Percentiles rank a stretch among this genome's conserved stretches.
Conservation (phyloP, 129 eudicot genomes). For the Centella asiatica region DNA sequence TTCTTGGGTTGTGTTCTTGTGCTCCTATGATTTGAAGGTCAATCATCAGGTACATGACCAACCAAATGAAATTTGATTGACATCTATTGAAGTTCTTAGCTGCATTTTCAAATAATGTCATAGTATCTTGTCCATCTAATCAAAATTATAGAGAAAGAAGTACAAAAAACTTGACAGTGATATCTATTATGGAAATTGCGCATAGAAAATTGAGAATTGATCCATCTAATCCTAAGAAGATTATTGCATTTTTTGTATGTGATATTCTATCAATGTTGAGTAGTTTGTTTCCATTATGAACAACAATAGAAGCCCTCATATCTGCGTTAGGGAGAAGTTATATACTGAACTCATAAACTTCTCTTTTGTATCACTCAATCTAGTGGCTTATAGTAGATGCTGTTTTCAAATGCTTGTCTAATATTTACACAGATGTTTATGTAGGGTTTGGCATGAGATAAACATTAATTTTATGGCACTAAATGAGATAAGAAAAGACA, state of each 20-base stretch:
- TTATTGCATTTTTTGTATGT: no score
- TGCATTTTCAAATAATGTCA: neutral
- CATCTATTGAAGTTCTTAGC: neutral
- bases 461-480: neutral
- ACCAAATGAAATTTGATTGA: neutral
- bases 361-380: no score
- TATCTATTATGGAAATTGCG: neutral
- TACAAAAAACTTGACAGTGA: no score
- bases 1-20: no score
- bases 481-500: neutral
- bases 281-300: no score
- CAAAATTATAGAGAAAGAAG: no score
- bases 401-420: neutral
- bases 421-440: neutral
- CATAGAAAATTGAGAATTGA: no score
- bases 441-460: neutral
- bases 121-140: no score
- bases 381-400: neutral
- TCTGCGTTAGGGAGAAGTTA: neutral
- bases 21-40: neutral
- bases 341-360: neutral
- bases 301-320: no score
- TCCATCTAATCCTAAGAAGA: no score
- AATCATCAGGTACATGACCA: neutral
- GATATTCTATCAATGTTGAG: no score